Evolutionary conservation across 2,329 filamentous ascomycete species (phyloP), one percentile per base, ranked within the genome.

Genomic region (Phialemonium atrogriseum): DNA sequence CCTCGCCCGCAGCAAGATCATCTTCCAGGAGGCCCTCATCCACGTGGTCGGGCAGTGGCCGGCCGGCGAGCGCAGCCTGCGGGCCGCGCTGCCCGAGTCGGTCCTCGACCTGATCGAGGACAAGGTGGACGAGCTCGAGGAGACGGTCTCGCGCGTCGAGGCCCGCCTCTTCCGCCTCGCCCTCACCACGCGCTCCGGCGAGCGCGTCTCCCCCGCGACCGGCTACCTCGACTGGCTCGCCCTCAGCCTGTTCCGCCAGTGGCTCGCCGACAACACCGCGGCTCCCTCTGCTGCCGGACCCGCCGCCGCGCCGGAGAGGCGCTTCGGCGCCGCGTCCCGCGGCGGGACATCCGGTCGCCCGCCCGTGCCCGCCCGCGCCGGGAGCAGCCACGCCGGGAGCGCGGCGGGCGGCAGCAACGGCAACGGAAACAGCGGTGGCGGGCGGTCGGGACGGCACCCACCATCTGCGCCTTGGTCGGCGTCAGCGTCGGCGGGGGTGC

Each of bases 41-140:
- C 89, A 96, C 49, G 86, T 95, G 0, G 88, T 95, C 1, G 89
- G 89, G 4, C 85, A 94, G 54, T 96, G 89, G 89, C 88, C 89
- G 0, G 66, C 75, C 1, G 86, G 82, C 11, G 75, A 87, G 46
- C 74, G 81, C 16, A 84, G 84, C 45, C 72, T 95, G 21, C 77
- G 84, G 35, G 70, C 74, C 38, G 68, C 80, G 18, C 68, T 94
- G 24, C 84, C 88, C 1, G 74, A 80, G 16, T 55, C 73, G 0
- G 85, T 95, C 1, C 66, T 95, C 8, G 87, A 95, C 44, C 70
- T 95, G 21, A 93, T 95, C 39, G 85, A 94, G 55, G 87, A 95
- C 58, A 95, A 95, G 56, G 86, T 91, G 5, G 86, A 94, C 45
- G 88, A 95, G 55, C 68, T 95, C 12, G 82, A 87, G 41, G 87